These are phyloP conservation scores for Porogramme epimiltina DNA, from an alignment of 1,284 basidiomycete species.

Conservation along the genomic window DNA sequence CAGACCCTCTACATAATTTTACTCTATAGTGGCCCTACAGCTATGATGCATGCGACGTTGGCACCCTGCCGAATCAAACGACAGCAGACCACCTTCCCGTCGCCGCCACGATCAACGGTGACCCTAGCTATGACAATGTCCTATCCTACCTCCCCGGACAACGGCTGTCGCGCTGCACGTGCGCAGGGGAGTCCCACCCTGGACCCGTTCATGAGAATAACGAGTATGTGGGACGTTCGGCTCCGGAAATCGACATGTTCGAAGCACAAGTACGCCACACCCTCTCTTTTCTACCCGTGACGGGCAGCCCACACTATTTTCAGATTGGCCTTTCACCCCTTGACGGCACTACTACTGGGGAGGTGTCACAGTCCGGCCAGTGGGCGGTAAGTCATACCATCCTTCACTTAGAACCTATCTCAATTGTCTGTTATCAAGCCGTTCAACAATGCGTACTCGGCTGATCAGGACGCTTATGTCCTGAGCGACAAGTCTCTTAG, in stretches of 20 bases:
- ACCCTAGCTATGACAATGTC: constrained; percentile 29
- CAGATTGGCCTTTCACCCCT: too few relatives aligned
- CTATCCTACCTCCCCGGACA: constrained; percentile 77
- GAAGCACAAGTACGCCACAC: constrained; percentile 47
- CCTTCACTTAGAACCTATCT: constrained; percentile 6
- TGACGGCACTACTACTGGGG: too few relatives aligned
- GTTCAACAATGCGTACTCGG: neutral
- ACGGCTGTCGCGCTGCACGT: constrained; percentile 81
- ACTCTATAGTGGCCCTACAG: constrained; percentile 51
- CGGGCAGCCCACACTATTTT: too few relatives aligned
- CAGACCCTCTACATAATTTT: neutral
- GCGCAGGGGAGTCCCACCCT: constrained; percentile 76
- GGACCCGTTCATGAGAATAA: constrained; percentile 63
- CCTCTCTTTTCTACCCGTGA: too few relatives aligned
- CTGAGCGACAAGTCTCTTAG: constrained; percentile 44
- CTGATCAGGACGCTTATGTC: constrained; percentile 34
- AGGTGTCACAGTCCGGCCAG: constrained; percentile 47
- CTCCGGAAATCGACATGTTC: constrained; percentile 85
- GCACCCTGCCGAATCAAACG: constrained; percentile 54
- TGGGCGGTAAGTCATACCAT: constrained; percentile 29
- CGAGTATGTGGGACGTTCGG: constrained; percentile 31
- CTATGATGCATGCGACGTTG: constrained; percentile 57
- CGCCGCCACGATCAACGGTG: constrained; percentile 41
- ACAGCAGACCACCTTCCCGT: constrained; percentile 37
- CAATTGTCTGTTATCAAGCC: neutral